A percentile compares a stretch with the other conserved stretches of the same genome.
phyloP scores from a whole-genome alignment of 257 asterid species.

The Solanum ahanhuiri region DNA sequence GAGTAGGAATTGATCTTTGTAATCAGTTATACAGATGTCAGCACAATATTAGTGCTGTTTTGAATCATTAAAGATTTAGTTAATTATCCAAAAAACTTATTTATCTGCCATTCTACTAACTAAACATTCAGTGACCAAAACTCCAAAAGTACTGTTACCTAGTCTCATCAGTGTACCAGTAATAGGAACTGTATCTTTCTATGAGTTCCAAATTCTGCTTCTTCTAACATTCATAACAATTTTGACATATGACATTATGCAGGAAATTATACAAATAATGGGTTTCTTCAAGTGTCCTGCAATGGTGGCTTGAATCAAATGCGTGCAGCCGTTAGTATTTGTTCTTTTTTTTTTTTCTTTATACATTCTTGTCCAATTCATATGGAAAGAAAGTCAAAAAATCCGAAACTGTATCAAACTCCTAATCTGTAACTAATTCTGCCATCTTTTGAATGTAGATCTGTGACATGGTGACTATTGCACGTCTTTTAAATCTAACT shows the following conservation, averaged over 20 bases:
- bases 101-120: not conserved
- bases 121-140: not conserved
- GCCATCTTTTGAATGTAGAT: slow-evolving; percentile 39
- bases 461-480: slow-evolving; percentile 94
- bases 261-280: slow-evolving; percentile 83
- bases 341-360: not conserved
- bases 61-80: not conserved
- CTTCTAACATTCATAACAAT: not conserved
- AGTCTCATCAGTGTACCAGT: not conserved
- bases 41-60: not conserved
- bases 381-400: not conserved
- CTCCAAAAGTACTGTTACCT: not conserved
- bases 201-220: not conserved
- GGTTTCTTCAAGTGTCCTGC: slow-evolving; percentile 81
- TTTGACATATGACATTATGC: slow-evolving; percentile 1
- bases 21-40: not conserved
- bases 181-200: not conserved
- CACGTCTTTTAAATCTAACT: slow-evolving; percentile 86
- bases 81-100: not conserved
- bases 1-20: not conserved
- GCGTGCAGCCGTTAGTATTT: slow-evolving; percentile 80
- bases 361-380: not conserved
- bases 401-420: not conserved
- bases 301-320: slow-evolving; percentile 96
- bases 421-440: not conserved